phyloP scores from a whole-genome alignment of 2,329 filamentous ascomycete genomes.

The Neofusicoccum laricinum region DNA sequence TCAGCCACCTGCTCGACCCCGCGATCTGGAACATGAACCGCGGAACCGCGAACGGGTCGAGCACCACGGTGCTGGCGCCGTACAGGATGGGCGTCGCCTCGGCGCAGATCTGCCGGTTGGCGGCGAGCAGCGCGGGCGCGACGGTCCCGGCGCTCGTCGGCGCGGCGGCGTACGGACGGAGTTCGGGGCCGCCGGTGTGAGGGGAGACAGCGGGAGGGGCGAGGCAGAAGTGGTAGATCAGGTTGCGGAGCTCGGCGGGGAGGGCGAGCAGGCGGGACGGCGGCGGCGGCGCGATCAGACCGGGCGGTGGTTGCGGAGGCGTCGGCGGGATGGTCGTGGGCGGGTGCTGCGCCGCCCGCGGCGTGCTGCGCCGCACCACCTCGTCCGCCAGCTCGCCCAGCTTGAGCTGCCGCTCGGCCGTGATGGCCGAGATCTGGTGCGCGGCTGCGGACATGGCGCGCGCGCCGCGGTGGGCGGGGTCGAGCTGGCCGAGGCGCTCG shows the following conservation, averaged over 20 bases:
- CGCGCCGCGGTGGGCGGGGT: neutral
- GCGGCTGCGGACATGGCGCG: neutral
- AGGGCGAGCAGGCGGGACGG: conserved; percentile 51
- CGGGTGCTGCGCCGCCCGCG: neutral
- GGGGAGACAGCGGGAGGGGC: no score
- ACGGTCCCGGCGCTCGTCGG: no score
- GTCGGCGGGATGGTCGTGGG: neutral
- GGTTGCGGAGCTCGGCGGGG: conserved; percentile 59
- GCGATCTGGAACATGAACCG: conserved; percentile 31
- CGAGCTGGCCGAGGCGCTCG: neutral
- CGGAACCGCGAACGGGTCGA: conserved; percentile 46
- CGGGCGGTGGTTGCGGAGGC: no score
- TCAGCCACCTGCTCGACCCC: neutral
- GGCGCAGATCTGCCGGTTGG: conserved; percentile 38
- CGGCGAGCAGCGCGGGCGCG: conserved; percentile 38
- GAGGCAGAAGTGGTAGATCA: conserved; percentile 50
- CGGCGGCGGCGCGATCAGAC: no score
- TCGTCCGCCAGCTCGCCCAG: neutral
- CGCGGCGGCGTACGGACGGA: no score
- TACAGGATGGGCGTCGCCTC: conserved; percentile 48
- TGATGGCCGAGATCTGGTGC: neutral
- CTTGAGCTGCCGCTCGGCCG: neutral
- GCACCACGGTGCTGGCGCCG: conserved; percentile 48
- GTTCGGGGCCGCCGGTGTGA: no score
- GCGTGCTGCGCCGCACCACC: neutral